Conservation (phyloP, 805 yeast genomes). For the Candida germanica region DNA sequence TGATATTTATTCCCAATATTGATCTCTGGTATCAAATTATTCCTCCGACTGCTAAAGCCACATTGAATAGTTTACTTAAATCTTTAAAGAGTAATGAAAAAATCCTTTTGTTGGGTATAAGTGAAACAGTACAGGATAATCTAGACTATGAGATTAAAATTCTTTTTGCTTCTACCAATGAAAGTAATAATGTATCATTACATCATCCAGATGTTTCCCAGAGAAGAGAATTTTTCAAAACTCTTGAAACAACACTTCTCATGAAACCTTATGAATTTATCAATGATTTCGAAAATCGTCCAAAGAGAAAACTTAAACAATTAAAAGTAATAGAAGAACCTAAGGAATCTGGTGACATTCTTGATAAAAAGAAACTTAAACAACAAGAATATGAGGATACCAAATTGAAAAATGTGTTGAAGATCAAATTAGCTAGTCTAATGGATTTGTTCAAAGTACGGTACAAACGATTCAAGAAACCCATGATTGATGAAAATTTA, state of each 20-base stretch:
- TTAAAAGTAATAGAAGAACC: conserved; percentile 29
- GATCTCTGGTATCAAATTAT: conserved; percentile 73
- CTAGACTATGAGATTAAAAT: conserved; percentile 46
- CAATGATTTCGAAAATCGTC: conserved; percentile 60
- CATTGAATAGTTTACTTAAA: conserved; percentile 66
- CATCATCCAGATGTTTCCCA: conserved; percentile 44
- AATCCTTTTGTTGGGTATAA: conserved; percentile 69
- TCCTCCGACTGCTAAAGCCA: conserved; percentile 65
- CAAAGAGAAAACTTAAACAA: conserved; percentile 44
- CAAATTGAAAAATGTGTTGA: conserved; percentile 77
- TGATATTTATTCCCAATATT: conserved; percentile 77
- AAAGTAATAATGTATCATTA: conserved; percentile 45
- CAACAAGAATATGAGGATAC: conserved; percentile 65
- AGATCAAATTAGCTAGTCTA: conserved; percentile 78
- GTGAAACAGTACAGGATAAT: conserved; percentile 46
- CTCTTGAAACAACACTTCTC: conserved; percentile 50
- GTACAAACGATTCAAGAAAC: conserved; percentile 87
- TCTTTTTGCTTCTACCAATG: conserved; percentile 54
- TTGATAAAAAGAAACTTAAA: conserved; percentile 45
- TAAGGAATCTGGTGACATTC: conserved; percentile 6
- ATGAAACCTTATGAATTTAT: conserved; percentile 70
- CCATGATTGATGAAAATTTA: conserved; percentile 75
- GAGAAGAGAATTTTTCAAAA: conserved; percentile 53
- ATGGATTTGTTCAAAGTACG: conserved; percentile 88
- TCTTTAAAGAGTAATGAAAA: conserved; percentile 69